Evolutionary conservation across 345 rosid species (phyloP).

Genomic region (Hypericum perforatum): DNA sequence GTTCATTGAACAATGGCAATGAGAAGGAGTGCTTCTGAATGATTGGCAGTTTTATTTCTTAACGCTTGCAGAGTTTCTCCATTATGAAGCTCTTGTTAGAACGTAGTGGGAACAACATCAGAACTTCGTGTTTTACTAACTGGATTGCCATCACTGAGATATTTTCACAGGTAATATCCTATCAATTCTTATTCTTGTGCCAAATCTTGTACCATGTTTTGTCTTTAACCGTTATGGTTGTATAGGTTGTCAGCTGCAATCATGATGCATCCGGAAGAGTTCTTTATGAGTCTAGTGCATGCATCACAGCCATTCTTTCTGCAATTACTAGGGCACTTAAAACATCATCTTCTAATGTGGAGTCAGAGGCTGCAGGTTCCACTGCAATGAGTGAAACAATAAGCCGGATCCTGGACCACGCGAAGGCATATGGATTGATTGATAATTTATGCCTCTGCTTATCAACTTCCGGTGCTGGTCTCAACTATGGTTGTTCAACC

Average conservation of each 20-base stretch:
- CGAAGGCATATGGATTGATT: constrained; percentile 63
- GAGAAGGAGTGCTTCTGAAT: no score
- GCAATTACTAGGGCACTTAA: constrained; percentile 49
- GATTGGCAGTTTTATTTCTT: not conserved
- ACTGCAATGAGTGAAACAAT: constrained; percentile 31
- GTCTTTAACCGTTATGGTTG: constrained; percentile 13
- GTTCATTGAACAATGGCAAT: no score
- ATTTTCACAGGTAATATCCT: constrained; percentile 60
- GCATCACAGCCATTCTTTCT: constrained; percentile 50
- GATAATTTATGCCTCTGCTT: constrained; percentile 74
- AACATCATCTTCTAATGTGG: constrained; percentile 27
- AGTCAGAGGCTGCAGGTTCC: constrained; percentile 34
- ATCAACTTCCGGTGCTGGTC: constrained; percentile 75
- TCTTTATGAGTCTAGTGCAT: constrained; percentile 59
- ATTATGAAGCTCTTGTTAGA: constrained; percentile 48
- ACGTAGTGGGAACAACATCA: constrained; percentile 30
- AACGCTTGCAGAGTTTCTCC: constrained; percentile 58
- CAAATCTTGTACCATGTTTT: not conserved
- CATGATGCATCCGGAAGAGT: constrained; percentile 62
- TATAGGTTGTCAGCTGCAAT: constrained; percentile 52
- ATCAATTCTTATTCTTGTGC: constrained; percentile 6
- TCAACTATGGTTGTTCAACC: constrained; percentile 62
- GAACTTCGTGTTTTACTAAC: constrained; percentile 56
- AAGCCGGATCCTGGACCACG: constrained; percentile 62
- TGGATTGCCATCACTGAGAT: constrained; percentile 83